Evolutionary conservation across 257 asterid species (phyloP), one percentile per base, ranked within the genome.

Genomic region (Linderniella brevidens): DNA sequence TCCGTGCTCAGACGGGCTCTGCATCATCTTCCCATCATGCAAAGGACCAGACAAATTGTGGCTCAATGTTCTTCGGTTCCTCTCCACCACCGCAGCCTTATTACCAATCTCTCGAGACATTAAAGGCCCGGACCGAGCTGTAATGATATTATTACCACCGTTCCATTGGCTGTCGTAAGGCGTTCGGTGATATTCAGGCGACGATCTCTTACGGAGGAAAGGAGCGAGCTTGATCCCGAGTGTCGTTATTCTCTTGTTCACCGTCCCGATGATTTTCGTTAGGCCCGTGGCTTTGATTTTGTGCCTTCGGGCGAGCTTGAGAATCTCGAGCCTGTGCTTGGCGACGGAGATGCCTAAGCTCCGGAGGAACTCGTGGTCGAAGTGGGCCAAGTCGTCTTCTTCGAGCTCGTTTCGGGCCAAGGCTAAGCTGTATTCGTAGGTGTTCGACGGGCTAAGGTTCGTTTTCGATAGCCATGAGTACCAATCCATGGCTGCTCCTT

Each of bases 241-340:
- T n/a, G n/a, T n/a, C n/a, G n/a, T n/a, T n/a, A 4, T 1, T 1
- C 13, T 2, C 11, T 17, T 13, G 32, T 13, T 11, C 51, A 46
- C 3, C 12, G 12, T 11, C 19, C 1, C 10, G 35, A 13, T 35
- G 13, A 46, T 13, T 5, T 13, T 46, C 12, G 36, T 17, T 2
- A 46, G 4, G 32, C 32, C 14, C 1, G 1, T 44, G 19, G 5
- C 35, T 11, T 8, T 17, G n/a, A 10, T 9, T 17, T 8, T 8
- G 13, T 46, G 1, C 36, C 11, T 17, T 10, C 36, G n/a, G 35
- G 35, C 32, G 12, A 46, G 51, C 35, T 19, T 17, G 1, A 46
- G 51, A 1, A 46, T 46, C 11, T 46, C 51, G 32, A 46, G 51
- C 12, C 51, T 13, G 11, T 46, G 51, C 51, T 46, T 46, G 51